phyloP scores from a whole-genome alignment of 2,329 filamentous ascomycete genomes.

The Stagonosporopsis rhizophila region DNA sequence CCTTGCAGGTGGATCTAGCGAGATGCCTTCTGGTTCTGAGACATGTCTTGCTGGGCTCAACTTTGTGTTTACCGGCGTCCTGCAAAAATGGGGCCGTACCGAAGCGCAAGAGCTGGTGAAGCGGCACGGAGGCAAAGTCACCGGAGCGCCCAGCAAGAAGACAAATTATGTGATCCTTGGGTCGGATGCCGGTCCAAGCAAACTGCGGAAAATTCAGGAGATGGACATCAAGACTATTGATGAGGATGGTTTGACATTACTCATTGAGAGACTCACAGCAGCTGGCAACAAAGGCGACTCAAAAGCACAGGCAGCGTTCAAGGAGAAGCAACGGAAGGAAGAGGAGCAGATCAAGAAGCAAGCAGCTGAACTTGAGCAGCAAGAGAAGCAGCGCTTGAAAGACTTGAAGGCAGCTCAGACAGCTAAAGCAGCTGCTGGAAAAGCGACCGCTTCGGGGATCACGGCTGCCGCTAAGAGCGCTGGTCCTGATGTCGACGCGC shows the following conservation, averaged over 20 bases:
- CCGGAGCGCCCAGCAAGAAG: slow-evolving; percentile 83
- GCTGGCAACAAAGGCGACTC: slow-evolving; percentile 77
- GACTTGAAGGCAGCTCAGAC: slow-evolving; percentile 51
- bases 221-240: slow-evolving; percentile 89
- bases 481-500: slow-evolving; percentile 40
- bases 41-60: slow-evolving; percentile 89
- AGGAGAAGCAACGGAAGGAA: slow-evolving; percentile 84
- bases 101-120: slow-evolving; percentile 89
- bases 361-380: slow-evolving; percentile 83
- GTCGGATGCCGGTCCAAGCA: slow-evolving; percentile 89
- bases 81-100: slow-evolving; percentile 80
- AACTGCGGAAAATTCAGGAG: slow-evolving; percentile 83
- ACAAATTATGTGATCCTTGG: slow-evolving; percentile 94
- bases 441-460: slow-evolving; percentile 44
- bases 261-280: slow-evolving; percentile 81
- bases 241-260: slow-evolving; percentile 86
- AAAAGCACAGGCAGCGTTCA: slow-evolving; percentile 84
- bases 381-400: slow-evolving; percentile 79
- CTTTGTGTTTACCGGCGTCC: slow-evolving; percentile 94
- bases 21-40: slow-evolving; percentile 81
- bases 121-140: slow-evolving; percentile 91
- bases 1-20: slow-evolving; percentile 64
- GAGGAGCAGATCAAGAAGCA: slow-evolving; percentile 81
- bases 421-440: slow-evolving; percentile 38
- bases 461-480: slow-evolving; percentile 32